Base-by-base conservation (phyloP, 805 yeast genomes). In the Wickerhamomyces alni region DNA sequence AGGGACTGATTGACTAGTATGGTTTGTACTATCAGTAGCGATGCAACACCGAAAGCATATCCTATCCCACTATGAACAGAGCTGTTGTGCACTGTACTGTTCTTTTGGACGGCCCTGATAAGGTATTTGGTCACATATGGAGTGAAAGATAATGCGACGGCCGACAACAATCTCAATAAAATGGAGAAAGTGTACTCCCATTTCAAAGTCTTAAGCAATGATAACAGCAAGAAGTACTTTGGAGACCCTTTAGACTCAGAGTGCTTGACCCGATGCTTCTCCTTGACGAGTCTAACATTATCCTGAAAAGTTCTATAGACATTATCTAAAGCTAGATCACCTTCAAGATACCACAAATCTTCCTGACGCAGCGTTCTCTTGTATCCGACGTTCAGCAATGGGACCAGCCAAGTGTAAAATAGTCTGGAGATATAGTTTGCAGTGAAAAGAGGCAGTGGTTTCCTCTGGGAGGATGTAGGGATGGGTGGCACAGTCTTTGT, bases 401-500 rank as follows among this genome's bases (percentile, higher is more conserved):
- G 87, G 10, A 60, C 49, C 37, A 83, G 59, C 88, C 89, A 84
- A 71, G 77, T 67, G 54, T 82, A 74, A 48, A 77, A 74, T 0
- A 66, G 30, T 42, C 59, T 61, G 12, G 69, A 65, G 11, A 76
- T 38, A 8, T 57, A 12, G 32, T 67, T 69, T 5, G 69, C 62
- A 2, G 52, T 40, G 28, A 52, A 42, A 36, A 59, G 61, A 0
- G 82, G 82, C 46, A 61, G 71, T 3, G 47, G 51, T 8, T 41
- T 51, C 37, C 82, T 13, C 45, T 75, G 79, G 6, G 67, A 70
- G 22, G 65, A 69, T 1, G 61, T 43, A 0, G 82, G 80, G 0
- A 75, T 47, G 3, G 69, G 71, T 1, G 82, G 81, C 2, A 72
- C 68, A n/a, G 30, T 42, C 21, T 55, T 56, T 0, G 48, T 24